phyloP scores from a whole-genome alignment of 2,329 filamentous ascomycete species.

The Pyrenochaeta sp. region DNA sequence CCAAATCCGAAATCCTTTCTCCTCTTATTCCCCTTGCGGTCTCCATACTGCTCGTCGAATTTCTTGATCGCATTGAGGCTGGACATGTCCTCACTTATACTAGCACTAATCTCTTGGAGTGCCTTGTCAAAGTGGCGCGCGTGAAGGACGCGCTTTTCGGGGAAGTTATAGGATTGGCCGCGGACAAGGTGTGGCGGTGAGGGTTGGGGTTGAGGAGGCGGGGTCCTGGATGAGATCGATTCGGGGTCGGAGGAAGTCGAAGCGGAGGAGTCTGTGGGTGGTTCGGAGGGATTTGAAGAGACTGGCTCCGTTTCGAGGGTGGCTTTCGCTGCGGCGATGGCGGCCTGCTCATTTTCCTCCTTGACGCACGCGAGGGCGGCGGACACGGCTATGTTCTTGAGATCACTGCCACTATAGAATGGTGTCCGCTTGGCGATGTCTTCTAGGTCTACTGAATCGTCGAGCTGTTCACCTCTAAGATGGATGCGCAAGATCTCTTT shows the following conservation, averaged over 20 bases:
- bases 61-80: slow-evolving; percentile 86
- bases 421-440: slow-evolving; percentile 72
- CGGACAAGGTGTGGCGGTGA: slow-evolving; percentile 46
- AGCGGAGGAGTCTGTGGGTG: not conserved
- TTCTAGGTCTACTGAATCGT: slow-evolving; percentile 67
- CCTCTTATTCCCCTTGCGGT: slow-evolving; percentile 72
- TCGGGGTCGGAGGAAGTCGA: not conserved
- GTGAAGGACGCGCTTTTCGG: slow-evolving; percentile 72
- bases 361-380: slow-evolving; percentile 81
- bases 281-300: not conserved
- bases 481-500: slow-evolving; percentile 75
- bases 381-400: slow-evolving; percentile 83
- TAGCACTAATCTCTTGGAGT: slow-evolving; percentile 87
- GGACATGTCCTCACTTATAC: slow-evolving; percentile 92
- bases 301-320: slow-evolving; percentile 8
- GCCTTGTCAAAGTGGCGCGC: slow-evolving; percentile 83
- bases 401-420: slow-evolving; percentile 82
- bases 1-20: slow-evolving; percentile 65
- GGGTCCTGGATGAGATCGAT: slow-evolving; percentile 6
- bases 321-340: slow-evolving; percentile 34
- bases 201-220: slow-evolving; percentile 5
- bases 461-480: slow-evolving; percentile 72
- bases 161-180: slow-evolving; percentile 65
- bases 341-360: slow-evolving; percentile 68
- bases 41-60: slow-evolving; percentile 95